phyloP scores from a whole-genome alignment of 2,329 filamentous ascomycete genomes.

The Exophiala sp. region DNA sequence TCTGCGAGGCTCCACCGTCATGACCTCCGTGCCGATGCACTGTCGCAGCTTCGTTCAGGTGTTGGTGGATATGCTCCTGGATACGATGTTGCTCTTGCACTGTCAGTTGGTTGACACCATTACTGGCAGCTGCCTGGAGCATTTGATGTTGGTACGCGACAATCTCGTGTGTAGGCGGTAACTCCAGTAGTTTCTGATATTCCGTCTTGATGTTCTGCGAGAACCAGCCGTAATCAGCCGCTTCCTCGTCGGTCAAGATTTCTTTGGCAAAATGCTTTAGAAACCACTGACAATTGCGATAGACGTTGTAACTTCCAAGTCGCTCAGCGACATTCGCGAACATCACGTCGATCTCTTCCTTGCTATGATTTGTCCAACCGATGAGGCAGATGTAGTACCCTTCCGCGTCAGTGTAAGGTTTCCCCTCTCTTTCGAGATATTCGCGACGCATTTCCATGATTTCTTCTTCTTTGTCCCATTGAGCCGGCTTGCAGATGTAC shows the following conservation, averaged over 20 bases:
- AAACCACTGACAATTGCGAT: background rate
- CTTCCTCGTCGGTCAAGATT: background rate
- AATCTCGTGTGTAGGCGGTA: background rate
- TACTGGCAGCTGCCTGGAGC: background rate
- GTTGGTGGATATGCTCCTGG: background rate
- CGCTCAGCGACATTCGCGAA: background rate
- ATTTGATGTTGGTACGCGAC: background rate
- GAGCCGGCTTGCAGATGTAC: background rate
- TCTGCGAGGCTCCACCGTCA: background rate
- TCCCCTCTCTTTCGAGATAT: background rate
- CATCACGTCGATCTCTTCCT: background rate
- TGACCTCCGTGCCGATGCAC: background rate
- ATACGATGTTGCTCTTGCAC: background rate
- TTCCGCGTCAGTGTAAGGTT: background rate
- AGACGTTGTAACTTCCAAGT: background rate
- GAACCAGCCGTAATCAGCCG: background rate
- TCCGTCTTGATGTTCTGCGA: background rate
- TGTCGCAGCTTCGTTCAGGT: background rate
- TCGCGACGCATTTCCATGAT: background rate
- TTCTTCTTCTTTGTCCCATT: background rate
- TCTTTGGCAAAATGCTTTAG: background rate
- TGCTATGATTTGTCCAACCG: background rate
- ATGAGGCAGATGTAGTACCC: background rate
- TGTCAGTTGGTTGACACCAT: background rate
- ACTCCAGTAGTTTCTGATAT: background rate